phyloP scores from a whole-genome alignment of 2,329 filamentous ascomycete genomes.

The Tolypocladium amazonense region DNA sequence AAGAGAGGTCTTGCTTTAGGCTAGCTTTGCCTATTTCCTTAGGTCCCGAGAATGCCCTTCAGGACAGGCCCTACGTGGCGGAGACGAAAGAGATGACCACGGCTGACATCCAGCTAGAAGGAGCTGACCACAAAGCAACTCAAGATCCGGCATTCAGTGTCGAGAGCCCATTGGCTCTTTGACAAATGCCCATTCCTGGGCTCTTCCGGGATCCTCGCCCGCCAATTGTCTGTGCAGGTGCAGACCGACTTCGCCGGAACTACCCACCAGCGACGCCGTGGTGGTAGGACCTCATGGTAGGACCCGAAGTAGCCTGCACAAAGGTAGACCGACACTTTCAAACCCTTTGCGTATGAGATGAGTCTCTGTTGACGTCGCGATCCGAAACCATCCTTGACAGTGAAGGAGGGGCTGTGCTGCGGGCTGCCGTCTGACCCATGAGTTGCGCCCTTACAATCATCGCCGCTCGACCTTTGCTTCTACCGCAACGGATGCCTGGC shows the following conservation, averaged over 20 bases:
- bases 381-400: not conserved
- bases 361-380: not conserved
- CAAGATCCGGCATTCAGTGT: not conserved
- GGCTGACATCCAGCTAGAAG: not conserved
- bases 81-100: not conserved
- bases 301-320: not conserved
- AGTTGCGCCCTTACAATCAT: not conserved
- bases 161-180: not conserved
- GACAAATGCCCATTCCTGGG: not conserved
- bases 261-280: too few relatives aligned
- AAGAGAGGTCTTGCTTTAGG: not conserved
- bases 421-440: not conserved
- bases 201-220: not conserved
- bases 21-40: too few relatives aligned
- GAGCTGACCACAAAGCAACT: not conserved
- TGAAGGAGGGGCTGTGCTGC: not conserved
- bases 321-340: not conserved
- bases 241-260: too few relatives aligned
- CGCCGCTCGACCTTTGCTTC: not conserved
- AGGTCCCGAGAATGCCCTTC: not conserved
- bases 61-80: not conserved
- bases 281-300: too few relatives aligned
- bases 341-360: not conserved
- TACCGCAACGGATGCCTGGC: not conserved
- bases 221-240: too few relatives aligned